These are phyloP conservation scores for Debaryomyces psychrophilus DNA, from an alignment of 1,139 yeast genomes.

Conservation along the genomic window DNA sequence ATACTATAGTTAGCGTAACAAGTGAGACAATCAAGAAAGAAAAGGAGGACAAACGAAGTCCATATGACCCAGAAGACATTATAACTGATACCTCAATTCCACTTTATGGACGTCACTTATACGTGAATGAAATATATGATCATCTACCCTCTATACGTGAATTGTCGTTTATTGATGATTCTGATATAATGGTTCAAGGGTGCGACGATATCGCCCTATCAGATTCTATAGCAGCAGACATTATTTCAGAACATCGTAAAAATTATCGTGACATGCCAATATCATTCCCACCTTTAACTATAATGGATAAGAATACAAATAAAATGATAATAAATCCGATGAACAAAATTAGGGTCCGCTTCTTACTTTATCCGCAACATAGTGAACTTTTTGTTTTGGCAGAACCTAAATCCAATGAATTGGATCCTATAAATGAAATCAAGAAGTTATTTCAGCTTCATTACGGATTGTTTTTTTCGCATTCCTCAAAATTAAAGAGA, in stretches of 20 bases:
- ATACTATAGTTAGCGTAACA: neutral
- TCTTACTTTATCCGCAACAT: slow-evolving; percentile 46
- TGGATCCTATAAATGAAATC: slow-evolving; percentile 75
- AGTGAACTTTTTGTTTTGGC: slow-evolving; percentile 45
- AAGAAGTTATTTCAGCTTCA: slow-evolving; percentile 54
- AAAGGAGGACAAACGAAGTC: slow-evolving; percentile 30
- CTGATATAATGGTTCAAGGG: slow-evolving; percentile 19
- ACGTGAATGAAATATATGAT: slow-evolving; percentile 28
- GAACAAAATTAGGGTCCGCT: slow-evolving; percentile 40
- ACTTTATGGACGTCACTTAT: slow-evolving; percentile 38
- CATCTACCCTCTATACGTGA: slow-evolving; percentile 27
- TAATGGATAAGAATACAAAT: slow-evolving; percentile 19
- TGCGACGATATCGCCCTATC: slow-evolving; percentile 21
- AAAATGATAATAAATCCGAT: slow-evolving; percentile 25
- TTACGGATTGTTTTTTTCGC: slow-evolving; percentile 45
- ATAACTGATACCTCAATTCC: slow-evolving; percentile 38
- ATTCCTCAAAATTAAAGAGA: slow-evolving; percentile 37
- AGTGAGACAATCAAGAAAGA: slow-evolving; percentile 18
- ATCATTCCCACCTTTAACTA: slow-evolving; percentile 40
- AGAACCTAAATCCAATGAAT: slow-evolving; percentile 55
- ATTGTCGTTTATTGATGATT: slow-evolving; percentile 24
- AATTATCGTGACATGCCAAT: slow-evolving; percentile 39
- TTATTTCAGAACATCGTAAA: slow-evolving; percentile 32
- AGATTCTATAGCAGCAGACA: slow-evolving; percentile 34
- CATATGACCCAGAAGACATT: slow-evolving; percentile 46